phyloP scores from a whole-genome alignment of 345 rosid genomes.

The Odontarrhena argentea region DNA sequence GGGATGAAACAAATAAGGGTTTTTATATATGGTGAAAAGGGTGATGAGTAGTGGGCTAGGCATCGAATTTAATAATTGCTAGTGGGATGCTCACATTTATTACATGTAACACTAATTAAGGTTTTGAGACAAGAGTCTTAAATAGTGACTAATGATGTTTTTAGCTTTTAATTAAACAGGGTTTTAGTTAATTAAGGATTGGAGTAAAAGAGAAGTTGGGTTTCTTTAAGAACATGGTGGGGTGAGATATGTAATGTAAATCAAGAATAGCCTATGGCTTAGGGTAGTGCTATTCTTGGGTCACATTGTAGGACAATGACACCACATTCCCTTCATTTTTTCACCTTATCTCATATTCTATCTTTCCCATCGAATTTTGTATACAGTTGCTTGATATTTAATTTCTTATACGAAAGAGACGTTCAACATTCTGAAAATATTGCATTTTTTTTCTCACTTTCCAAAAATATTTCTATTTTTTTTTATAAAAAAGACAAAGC shows the following conservation, averaged over 20 bases:
- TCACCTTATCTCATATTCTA: constrained; percentile 6
- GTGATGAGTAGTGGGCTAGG: constrained; percentile 35
- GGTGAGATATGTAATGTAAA: constrained; percentile 39
- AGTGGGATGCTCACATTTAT: constrained; percentile 29
- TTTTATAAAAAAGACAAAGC: too few relatives aligned
- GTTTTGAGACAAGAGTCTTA: constrained; percentile 20
- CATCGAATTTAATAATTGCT: constrained; percentile 19
- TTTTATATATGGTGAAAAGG: constrained; percentile 36
- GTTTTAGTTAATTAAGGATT: constrained; percentile 31
- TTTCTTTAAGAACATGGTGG: constrained; percentile 38
- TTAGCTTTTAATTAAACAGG: constrained; percentile 4
- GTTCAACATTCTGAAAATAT: background rate
- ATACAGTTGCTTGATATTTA: background rate
- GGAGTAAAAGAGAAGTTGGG: constrained; percentile 48
- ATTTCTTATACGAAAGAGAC: background rate
- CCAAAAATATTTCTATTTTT: too few relatives aligned
- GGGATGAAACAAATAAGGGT: constrained; percentile 39
- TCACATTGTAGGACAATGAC: constrained; percentile 40
- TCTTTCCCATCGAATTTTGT: background rate
- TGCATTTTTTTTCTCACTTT: too few relatives aligned
- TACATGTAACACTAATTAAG: constrained; percentile 25
- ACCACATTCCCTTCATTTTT: constrained; percentile 20
- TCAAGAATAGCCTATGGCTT: constrained; percentile 40
- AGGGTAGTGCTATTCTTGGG: constrained; percentile 41
- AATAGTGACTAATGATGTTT: constrained; percentile 28